Base-by-base conservation (phyloP, 2,329 filamentous ascomycete species). In the Epichloe gansuensis region DNA sequence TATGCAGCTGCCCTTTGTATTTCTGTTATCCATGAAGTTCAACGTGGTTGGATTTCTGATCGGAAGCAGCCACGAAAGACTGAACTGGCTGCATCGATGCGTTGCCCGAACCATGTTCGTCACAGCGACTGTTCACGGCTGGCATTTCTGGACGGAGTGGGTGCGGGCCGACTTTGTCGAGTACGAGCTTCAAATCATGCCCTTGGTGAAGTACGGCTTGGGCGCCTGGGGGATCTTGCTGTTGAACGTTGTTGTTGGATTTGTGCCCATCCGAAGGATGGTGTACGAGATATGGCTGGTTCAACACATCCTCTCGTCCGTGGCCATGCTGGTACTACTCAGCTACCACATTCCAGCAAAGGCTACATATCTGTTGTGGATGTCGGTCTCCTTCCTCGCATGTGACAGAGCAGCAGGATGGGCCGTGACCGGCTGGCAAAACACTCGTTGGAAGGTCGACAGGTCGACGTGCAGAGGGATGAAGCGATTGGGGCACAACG, bases 71-170 rank as follows among this genome's bases (percentile, higher is more conserved):
- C 80, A 87, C 60, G 84, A 87, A 66, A 74, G 81, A 8, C 69
- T 87, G 53, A 87, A 85, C 63, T 87, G 84, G 84, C 66, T 87
- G 50, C 84, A 88, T 60, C 76, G 84, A 54, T 88, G 84, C 84
- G 78, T 82, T 9, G 81, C 80, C 3, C 75, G 84, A 53, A 84
- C 81, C 51, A 78, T 87, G 68, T 75, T 87, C 38, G 68, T 87
- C 15, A 85, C 81, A 0, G 79, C 78, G 2, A 81, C 82, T 1
- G 74, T 87, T 3, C 84, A 88, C 59, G 82, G 85, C 54, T 84
- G 79, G 58, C 79, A 84, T 63, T 87, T 86, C 63, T 82, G 81
- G 66, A 69, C 70, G 3, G 75, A 82, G 60, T 87, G 83, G 80
- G 74, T 74, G 27, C 69, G 70, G 11, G 74, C 78, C 51, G 76